These are phyloP conservation scores for Neofusicoccum sp. DNA, from an alignment of 2,329 filamentous ascomycete species.

Conservation along the genomic window DNA sequence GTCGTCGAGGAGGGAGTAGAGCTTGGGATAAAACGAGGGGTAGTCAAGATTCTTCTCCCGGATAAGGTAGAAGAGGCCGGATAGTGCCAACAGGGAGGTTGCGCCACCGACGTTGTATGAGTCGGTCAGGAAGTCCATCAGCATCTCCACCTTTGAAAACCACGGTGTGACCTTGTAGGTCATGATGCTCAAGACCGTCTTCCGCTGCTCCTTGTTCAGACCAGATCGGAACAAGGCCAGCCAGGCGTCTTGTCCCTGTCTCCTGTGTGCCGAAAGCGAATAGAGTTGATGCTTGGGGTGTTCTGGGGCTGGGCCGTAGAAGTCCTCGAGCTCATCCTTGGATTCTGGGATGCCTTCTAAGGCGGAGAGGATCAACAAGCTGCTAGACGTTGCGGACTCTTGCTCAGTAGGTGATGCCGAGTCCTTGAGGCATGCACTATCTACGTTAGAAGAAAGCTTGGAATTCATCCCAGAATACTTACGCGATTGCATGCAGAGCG, in stretches of 20 bases:
- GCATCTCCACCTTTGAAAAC: constrained; percentile 83
- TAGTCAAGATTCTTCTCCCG: constrained; percentile 94
- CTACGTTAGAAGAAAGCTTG: not conserved
- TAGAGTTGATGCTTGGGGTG: constrained; percentile 65
- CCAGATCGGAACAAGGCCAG: constrained; percentile 71
- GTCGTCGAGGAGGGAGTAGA: constrained; percentile 88
- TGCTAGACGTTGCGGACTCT: constrained; percentile 56
- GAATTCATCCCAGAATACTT: constrained; percentile 40
- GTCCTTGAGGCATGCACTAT: constrained; percentile 12
- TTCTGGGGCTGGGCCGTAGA: constrained; percentile 66
- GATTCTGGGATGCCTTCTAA: constrained; percentile 73
- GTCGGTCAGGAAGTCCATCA: constrained; percentile 97
- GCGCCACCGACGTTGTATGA: constrained; percentile 87
- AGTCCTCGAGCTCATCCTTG: constrained; percentile 67
- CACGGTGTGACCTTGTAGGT: constrained; percentile 81
- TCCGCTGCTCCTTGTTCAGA: constrained; percentile 73
- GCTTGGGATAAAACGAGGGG: constrained; percentile 87
- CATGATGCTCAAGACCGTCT: constrained; percentile 74
- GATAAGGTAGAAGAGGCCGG: constrained; percentile 93
- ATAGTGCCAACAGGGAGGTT: constrained; percentile 83
- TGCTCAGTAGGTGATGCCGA: constrained; percentile 22
- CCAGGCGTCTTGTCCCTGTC: constrained; percentile 84
- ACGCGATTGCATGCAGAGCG: constrained; percentile 75
- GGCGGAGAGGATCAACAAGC: constrained; percentile 61
- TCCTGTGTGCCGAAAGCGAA: constrained; percentile 72